Percentiles rank a stretch among this genome's conserved stretches.
Conservation (phyloP, 352 stramenopile species). For the Phytophthora pseudosyringae region DNA sequence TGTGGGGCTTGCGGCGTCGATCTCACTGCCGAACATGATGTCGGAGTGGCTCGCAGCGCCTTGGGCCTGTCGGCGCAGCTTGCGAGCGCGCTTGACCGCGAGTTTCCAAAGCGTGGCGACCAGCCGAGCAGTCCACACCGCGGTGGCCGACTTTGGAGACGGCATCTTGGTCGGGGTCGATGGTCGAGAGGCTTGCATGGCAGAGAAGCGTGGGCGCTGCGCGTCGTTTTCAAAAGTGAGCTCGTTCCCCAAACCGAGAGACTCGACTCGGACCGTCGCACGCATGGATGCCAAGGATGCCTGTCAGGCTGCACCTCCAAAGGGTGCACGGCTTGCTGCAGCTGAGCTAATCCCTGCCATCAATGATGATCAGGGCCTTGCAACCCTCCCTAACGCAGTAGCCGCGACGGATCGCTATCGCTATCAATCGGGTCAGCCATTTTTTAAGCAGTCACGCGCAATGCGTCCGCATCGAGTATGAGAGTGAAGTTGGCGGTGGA, state of each 20-base stretch:
- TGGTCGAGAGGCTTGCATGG: constrained; percentile 20
- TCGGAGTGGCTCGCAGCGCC: background rate
- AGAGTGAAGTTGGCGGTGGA: constrained; percentile 4
- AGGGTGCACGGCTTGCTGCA: constrained; percentile 21
- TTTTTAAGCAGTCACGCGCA: background rate
- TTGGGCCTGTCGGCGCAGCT: constrained; percentile 13
- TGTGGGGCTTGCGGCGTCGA: background rate
- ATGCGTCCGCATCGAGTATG: constrained; percentile 5
- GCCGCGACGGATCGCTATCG: background rate
- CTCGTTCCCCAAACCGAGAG: background rate
- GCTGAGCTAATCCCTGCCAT: constrained; percentile 19
- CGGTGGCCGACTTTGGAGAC: constrained; percentile 10
- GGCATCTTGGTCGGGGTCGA: constrained; percentile 20
- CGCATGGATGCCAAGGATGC: constrained; percentile 18
- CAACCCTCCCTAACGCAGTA: constrained; percentile 11
- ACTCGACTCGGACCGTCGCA: constrained; percentile 4
- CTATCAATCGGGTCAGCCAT: background rate
- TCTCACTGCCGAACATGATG: constrained; percentile 14
- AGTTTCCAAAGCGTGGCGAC: constrained; percentile 38
- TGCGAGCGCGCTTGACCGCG: constrained; percentile 28
- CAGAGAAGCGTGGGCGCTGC: constrained; percentile 1
- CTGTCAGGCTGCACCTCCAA: constrained; percentile 8
- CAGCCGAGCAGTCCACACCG: constrained; percentile 34
- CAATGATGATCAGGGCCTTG: constrained; percentile 10
- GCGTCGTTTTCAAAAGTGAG: constrained; percentile 34